Evolutionary conservation across 1,284 basidiomycete species (phyloP).

Genomic region (Meripilus lineatus): DNA sequence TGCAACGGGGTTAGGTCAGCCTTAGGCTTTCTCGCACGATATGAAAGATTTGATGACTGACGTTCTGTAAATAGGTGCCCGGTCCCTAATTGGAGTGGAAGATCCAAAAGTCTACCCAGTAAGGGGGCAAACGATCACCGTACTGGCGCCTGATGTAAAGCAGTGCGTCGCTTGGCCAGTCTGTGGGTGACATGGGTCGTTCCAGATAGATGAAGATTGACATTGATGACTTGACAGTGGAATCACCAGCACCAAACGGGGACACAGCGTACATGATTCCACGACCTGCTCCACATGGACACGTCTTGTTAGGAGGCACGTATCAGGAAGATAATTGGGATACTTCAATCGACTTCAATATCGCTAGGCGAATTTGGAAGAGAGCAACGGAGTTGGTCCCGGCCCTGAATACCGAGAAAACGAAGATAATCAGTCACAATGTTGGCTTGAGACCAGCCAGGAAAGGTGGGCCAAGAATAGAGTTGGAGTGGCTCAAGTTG

Average conservation of each 20-base stretch:
- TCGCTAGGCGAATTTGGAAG: slow-evolving; percentile 40
- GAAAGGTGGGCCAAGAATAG: slow-evolving; percentile 64
- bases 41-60: background rate
- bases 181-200: slow-evolving; percentile 9
- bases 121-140: slow-evolving; percentile 81
- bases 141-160: slow-evolving; percentile 60
- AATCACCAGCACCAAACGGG: slow-evolving; percentile 11
- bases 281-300: slow-evolving; percentile 34
- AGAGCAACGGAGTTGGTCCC: slow-evolving; percentile 37
- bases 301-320: slow-evolving; percentile 52
- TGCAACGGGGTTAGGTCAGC: slow-evolving; percentile 42
- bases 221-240: background rate
- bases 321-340: slow-evolving; percentile 46
- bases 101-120: slow-evolving; percentile 73
- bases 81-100: slow-evolving; percentile 75
- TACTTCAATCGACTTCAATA: slow-evolving; percentile 38
- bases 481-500: slow-evolving; percentile 46
- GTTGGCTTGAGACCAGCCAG: slow-evolving; percentile 71
- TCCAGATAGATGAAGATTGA: background rate
- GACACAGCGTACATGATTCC: slow-evolving; percentile 50
- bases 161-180: slow-evolving; percentile 19
- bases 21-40: background rate
- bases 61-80: slow-evolving; percentile 45
- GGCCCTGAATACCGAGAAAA: slow-evolving; percentile 29
- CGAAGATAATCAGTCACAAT: slow-evolving; percentile 51